Evolutionary conservation across 2,329 filamentous ascomycete species (phyloP).

Genomic region (Colletotrichum sublineola): DNA sequence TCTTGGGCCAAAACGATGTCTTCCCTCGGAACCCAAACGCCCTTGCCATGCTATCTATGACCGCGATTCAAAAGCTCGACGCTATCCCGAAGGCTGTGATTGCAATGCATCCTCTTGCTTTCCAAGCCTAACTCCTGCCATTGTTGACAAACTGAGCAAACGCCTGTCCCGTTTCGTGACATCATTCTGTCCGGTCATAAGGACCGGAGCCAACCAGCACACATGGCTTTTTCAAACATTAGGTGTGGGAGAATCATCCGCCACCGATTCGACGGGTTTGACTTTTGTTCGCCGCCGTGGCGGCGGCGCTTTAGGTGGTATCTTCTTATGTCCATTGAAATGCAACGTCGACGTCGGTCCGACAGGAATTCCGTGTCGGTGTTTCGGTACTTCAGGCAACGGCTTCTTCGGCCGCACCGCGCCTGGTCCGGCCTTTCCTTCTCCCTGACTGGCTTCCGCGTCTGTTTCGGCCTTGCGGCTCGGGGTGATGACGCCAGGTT

Average conservation of each 20-base stretch:
- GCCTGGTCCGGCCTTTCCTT: constrained; percentile 41
- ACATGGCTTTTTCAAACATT: not conserved
- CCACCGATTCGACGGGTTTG: constrained; percentile 45
- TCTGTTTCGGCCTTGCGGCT: constrained; percentile 66
- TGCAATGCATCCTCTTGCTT: constrained; percentile 9
- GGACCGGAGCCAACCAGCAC: constrained; percentile 2
- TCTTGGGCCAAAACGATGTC: constrained; percentile 1
- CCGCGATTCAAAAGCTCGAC: constrained; percentile 12
- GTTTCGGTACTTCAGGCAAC: constrained; percentile 68
- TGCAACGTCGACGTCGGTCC: constrained; percentile 50
- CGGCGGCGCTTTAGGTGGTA: constrained; percentile 61
- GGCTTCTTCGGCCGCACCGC: constrained; percentile 58
- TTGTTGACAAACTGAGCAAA: constrained; percentile 14
- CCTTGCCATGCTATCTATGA: constrained; percentile 38
- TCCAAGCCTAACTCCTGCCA: constrained; percentile 11
- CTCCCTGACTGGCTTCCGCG: constrained; percentile 46
- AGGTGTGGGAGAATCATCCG: constrained; percentile 10
- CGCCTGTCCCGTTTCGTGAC: constrained; percentile 13
- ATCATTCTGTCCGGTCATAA: constrained; percentile 11
- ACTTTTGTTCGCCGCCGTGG: constrained; percentile 61
- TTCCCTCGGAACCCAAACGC: constrained; percentile 31
- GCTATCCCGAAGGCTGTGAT: constrained; percentile 1
- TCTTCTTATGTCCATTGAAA: constrained; percentile 55
- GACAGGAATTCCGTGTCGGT: constrained; percentile 66
- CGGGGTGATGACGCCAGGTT: constrained; percentile 85